These are phyloP conservation scores for Pyracantha coccinea DNA, from an alignment of 331 rosid species.

Conservation along the genomic window DNA sequence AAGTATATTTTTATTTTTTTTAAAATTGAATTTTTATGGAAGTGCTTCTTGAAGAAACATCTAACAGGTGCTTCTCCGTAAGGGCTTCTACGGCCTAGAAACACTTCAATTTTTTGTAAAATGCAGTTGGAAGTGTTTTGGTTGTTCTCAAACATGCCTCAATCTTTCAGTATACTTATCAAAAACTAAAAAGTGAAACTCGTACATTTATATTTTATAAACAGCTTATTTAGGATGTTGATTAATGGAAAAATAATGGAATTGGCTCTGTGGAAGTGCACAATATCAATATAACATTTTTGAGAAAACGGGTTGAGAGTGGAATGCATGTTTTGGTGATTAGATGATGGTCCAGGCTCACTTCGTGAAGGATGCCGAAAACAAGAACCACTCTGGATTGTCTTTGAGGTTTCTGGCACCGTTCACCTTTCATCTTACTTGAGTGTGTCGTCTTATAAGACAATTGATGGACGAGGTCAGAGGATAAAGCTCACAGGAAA, in stretches of 20 bases:
- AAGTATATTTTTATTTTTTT: too few species aligned
- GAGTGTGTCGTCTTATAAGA: constrained; percentile 13
- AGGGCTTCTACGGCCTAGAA: too few species aligned
- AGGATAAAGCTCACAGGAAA: constrained; percentile 16
- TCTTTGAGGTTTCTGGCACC: constrained; percentile 53
- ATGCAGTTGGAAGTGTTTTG: neutral
- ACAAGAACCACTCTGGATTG: constrained; percentile 61
- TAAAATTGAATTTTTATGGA: too few species aligned
- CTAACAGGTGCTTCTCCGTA: too few species aligned
- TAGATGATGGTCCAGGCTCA: constrained; percentile 75
- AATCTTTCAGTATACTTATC: neutral
- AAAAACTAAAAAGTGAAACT: neutral
- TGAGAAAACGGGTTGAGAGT: too few species aligned
- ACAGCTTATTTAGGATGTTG: neutral
- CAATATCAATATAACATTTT: too few species aligned
- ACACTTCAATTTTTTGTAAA: neutral
- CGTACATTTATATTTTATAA: neutral
- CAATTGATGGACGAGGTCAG: constrained; percentile 17
- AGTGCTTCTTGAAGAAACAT: too few species aligned
- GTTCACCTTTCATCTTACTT: constrained; percentile 19
- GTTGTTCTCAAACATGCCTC: neutral
- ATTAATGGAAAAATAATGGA: neutral
- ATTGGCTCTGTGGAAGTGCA: too few species aligned
- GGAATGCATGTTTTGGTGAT: neutral
- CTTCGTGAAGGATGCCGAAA: constrained; percentile 63